Evolutionary conservation across 306 rosid genomes (phyloP).

Genomic region (Quercus rubra): DNA sequence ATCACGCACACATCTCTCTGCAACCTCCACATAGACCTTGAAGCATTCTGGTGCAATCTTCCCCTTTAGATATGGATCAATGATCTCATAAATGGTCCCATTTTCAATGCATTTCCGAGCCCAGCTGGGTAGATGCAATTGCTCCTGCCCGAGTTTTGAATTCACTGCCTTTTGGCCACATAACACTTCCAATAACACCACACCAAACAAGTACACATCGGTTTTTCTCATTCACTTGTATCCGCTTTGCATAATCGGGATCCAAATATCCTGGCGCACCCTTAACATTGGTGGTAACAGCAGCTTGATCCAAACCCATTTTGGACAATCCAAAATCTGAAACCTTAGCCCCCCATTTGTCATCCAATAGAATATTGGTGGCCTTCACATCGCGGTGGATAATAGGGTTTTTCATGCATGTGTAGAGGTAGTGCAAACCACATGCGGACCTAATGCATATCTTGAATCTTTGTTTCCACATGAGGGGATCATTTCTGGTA

Average conservation of each 20-base stretch:
- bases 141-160: not conserved
- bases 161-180: constrained; percentile 7
- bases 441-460: too few species aligned
- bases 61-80: constrained; percentile 33
- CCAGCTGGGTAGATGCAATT: constrained; percentile 17
- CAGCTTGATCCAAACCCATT: constrained; percentile 11
- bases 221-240: constrained; percentile 10
- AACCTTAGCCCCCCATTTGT: too few species aligned
- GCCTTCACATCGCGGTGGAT: too few species aligned
- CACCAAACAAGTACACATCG: constrained; percentile 32
- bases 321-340: not conserved
- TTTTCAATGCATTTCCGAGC: not conserved
- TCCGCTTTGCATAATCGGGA: constrained; percentile 14
- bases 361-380: too few species aligned
- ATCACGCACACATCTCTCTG: constrained; percentile 38
- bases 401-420: too few species aligned
- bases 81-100: constrained; percentile 21
- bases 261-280: constrained; percentile 32
- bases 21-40: constrained; percentile 17
- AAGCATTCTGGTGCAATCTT: constrained; percentile 26
- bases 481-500: not conserved
- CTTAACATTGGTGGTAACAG: constrained; percentile 21
- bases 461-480: too few species aligned
- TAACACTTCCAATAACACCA: constrained; percentile 20
- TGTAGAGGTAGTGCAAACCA: too few species aligned